Conservation (phyloP, 2,329 filamentous ascomycete species). For the Pyricularia sp. region DNA sequence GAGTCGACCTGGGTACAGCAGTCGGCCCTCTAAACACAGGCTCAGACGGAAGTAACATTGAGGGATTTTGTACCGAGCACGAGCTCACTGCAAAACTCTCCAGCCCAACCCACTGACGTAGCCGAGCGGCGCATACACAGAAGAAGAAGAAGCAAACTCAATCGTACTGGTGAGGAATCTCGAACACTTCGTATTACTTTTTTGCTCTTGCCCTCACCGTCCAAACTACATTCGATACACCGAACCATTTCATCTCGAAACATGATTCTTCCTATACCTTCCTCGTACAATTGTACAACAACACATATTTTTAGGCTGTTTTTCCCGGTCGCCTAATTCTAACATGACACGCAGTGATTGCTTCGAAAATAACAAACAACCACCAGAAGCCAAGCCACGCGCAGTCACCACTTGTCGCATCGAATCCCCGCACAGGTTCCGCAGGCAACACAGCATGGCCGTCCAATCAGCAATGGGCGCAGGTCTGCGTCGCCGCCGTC, state of each 20-base stretch:
- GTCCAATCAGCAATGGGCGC: conserved; percentile 5
- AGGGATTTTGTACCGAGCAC: not conserved
- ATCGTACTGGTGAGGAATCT: not conserved
- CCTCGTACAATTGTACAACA: not conserved
- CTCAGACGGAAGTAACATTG: not conserved
- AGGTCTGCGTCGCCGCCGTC: conserved; percentile 17
- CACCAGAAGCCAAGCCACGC: not conserved
- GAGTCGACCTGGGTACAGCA: too few relatives aligned
- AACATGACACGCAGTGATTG: not conserved
- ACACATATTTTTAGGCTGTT: not conserved
- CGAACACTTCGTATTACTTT: not conserved
- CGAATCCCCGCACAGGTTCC: not conserved
- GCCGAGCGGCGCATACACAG: not conserved
- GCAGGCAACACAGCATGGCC: not conserved
- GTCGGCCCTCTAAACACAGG: not conserved
- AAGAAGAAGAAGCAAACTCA: not conserved
- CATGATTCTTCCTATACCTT: not conserved
- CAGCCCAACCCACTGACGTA: not conserved
- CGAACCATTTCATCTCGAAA: not conserved
- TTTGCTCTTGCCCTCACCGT: not conserved
- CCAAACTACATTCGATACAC: not conserved
- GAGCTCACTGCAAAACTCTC: not conserved
- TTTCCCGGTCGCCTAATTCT: not conserved
- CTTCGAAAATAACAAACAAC: not conserved
- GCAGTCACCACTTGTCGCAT: not conserved